Conservation (phyloP, 768 basidiomycete genomes). For the Leucosporidium creatinivorum region DNA sequence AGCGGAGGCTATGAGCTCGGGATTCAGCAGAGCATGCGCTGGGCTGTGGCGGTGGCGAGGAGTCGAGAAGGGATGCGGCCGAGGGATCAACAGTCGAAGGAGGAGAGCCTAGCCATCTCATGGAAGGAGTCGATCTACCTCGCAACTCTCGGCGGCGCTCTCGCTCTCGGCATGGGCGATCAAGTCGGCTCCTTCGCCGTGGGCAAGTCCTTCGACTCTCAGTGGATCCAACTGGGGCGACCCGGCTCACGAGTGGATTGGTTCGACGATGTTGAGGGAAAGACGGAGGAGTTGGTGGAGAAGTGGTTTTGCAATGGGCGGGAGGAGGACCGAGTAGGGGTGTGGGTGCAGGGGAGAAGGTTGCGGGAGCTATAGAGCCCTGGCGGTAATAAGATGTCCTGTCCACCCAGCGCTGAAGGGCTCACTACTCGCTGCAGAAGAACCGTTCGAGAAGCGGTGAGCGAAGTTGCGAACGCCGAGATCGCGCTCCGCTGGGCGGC, state of each 20-base stretch:
- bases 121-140: conserved; percentile 78
- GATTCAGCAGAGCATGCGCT: conserved; percentile 72
- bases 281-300: conserved; percentile 62
- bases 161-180: conserved; percentile 55
- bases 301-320: conserved; percentile 89
- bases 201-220: conserved; percentile 41
- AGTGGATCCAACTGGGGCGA: conserved; percentile 38
- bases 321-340: conserved; percentile 53
- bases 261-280: conserved; percentile 50
- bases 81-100: conserved; percentile 49
- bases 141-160: conserved; percentile 70
- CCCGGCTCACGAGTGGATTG: conserved; percentile 47
- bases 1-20: conserved; percentile 78
- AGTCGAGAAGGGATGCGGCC: conserved; percentile 51
- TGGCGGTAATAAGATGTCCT: too few species aligned
- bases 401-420: too few species aligned
- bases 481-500: too few species aligned
- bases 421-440: too few species aligned
- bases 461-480: too few species aligned
- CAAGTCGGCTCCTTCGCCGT: conserved; percentile 35
- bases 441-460: too few species aligned
- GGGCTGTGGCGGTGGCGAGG: conserved; percentile 63
- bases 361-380: conserved; percentile 8
- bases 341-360: conserved; percentile 56
- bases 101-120: conserved; percentile 51